Conservation (phyloP, 2,329 filamentous ascomycete genomes). For the Chaetoscypha palmicola region DNA sequence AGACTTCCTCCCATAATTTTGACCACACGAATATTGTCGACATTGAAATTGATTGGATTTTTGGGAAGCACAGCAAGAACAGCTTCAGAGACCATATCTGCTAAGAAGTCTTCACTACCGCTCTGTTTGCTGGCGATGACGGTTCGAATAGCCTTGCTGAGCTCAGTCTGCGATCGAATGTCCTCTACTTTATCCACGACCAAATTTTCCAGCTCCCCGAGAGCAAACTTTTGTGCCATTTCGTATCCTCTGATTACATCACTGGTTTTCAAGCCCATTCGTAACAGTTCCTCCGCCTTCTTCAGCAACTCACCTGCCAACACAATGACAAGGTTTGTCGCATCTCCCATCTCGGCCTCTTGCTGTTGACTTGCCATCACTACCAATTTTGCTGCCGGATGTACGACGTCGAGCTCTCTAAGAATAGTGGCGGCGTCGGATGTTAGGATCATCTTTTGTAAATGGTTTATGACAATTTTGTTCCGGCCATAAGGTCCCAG, state of each 20-base stretch:
- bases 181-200: constrained; percentile 86
- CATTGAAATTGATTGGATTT: constrained; percentile 93
- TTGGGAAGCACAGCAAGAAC: constrained; percentile 87
- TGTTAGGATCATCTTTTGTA: constrained; percentile 99
- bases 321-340: constrained; percentile 94
- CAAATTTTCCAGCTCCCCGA: constrained; percentile 80
- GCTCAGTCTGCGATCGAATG: constrained; percentile 69
- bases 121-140: constrained; percentile 96
- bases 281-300: constrained; percentile 93
- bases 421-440: constrained; percentile 97
- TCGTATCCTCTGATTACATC: constrained; percentile 96
- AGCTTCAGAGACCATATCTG: constrained; percentile 77
- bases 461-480: constrained; percentile 99
- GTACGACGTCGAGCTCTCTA: constrained; percentile 94
- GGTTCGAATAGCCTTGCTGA: constrained; percentile 91
- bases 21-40: constrained; percentile 97
- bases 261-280: constrained; percentile 97
- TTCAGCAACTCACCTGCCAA: constrained; percentile 90
- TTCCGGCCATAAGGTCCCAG: constrained; percentile 96
- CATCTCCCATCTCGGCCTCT: constrained; percentile 98
- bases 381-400: constrained; percentile 92
- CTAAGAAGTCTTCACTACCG: constrained; percentile 83
- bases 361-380: constrained; percentile 99
- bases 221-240: constrained; percentile 81
- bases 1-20: constrained; percentile 99